Evolutionary conservation across 2,329 filamentous ascomycete genomes (phyloP).

Genomic region (Berkeleyomyces basicola): DNA sequence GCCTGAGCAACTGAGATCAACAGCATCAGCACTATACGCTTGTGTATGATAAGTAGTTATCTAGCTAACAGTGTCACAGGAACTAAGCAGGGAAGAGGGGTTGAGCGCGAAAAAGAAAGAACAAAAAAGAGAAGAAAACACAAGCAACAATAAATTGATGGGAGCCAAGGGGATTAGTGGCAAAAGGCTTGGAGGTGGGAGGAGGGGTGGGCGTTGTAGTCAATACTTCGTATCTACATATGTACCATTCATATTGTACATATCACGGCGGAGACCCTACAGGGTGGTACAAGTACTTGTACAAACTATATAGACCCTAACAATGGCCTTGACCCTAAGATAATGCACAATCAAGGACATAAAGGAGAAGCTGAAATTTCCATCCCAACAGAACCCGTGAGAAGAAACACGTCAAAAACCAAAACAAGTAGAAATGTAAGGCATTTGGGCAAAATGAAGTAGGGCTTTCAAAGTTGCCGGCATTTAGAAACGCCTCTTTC

Average conservation of each 20-base stretch:
- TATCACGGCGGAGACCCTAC: neutral
- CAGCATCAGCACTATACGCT: neutral
- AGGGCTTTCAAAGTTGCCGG: no score
- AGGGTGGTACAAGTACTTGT: no score
- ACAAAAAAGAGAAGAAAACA: neutral
- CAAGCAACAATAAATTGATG: neutral
- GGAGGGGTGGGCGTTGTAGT: neutral
- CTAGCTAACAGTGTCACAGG: neutral
- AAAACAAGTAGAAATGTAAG: no score
- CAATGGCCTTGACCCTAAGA: neutral
- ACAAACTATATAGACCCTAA: neutral
- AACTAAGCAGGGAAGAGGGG: neutral
- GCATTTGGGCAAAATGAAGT: no score
- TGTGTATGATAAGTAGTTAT: neutral
- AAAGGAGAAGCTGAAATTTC: no score
- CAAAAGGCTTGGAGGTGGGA: neutral
- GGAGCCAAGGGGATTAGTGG: neutral
- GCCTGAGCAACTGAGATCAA: neutral
- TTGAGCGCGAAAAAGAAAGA: neutral
- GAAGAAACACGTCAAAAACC: no score
- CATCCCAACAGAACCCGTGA: no score
- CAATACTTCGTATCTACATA: neutral
- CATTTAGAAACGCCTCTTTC: no score
- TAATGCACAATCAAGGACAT: neutral
- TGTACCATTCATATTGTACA: no score